phyloP scores from a whole-genome alignment of 2,329 filamentous ascomycete species.

The Nothophaeocryptopus gaeumannii region DNA sequence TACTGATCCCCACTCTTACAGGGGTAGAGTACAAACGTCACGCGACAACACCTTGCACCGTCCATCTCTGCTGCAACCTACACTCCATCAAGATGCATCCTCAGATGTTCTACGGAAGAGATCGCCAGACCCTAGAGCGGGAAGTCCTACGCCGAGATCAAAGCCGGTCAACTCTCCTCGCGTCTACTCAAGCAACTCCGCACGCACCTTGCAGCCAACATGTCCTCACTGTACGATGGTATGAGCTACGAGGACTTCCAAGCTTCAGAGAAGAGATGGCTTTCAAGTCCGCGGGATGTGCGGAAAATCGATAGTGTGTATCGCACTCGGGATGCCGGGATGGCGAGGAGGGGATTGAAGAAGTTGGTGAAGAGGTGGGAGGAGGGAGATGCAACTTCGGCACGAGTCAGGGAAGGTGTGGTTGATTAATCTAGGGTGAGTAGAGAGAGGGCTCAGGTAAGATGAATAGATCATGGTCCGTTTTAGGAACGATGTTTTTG shows the following conservation, averaged over 20 bases:
- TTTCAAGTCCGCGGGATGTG: conserved; percentile 26
- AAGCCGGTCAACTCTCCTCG: conserved; percentile 26
- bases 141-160: conserved; percentile 16
- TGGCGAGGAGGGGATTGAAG: conserved; percentile 32
- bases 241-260: conserved; percentile 28
- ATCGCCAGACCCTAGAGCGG: neutral
- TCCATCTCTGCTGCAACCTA: no score
- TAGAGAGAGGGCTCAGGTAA: no score
- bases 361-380: conserved; percentile 34
- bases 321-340: conserved; percentile 37
- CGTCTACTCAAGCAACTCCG: conserved; percentile 21
- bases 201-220: conserved; percentile 26
- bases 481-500: no score
- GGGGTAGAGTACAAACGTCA: no score
- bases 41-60: no score
- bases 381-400: conserved; percentile 20
- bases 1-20: no score
- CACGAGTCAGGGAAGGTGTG: conserved; percentile 7
- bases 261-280: conserved; percentile 19
- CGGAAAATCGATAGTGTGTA: conserved; percentile 36
- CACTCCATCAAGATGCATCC: no score
- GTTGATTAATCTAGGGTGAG: neutral
- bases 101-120: no score
- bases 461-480: no score
- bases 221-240: conserved; percentile 18